A percentile compares a stretch with the other conserved stretches of the same genome.
phyloP scores from a whole-genome alignment of 257 asterid genomes.

The Prunella vulgaris region DNA sequence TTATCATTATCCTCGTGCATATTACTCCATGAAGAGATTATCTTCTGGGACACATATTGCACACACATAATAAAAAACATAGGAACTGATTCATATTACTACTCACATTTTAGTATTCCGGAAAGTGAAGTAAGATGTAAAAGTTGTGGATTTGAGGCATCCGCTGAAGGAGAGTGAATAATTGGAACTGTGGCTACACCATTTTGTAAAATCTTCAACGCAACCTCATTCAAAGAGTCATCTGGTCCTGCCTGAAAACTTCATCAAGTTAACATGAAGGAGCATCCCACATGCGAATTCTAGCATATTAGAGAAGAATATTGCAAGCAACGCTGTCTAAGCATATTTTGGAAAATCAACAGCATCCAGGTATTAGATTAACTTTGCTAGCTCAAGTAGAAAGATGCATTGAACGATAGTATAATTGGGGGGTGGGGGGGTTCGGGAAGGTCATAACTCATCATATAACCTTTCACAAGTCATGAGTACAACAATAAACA shows the following conservation, averaged over 20 bases:
- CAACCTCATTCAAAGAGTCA: constrained; percentile 70
- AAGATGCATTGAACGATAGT: background rate
- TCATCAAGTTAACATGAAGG: constrained; percentile 23
- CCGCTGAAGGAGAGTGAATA: constrained; percentile 63
- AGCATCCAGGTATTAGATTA: background rate
- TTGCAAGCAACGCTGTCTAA: background rate
- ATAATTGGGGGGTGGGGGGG: too few relatives aligned
- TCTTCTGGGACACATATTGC: background rate
- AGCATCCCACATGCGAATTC: background rate
- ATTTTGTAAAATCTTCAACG: constrained; percentile 71
- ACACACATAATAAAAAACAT: background rate
- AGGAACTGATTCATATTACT: constrained; percentile 13
- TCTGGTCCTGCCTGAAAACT: constrained; percentile 79
- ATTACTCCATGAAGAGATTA: background rate
- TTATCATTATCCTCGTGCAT: background rate
- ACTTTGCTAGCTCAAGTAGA: background rate
- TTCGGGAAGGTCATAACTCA: background rate
- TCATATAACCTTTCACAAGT: background rate
- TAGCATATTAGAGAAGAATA: background rate
- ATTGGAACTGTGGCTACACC: constrained; percentile 86
- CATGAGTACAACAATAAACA: constrained; percentile 1
- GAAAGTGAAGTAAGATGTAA: constrained; percentile 92
- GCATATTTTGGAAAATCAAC: constrained; percentile 6
- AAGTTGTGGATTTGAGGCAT: constrained; percentile 69
- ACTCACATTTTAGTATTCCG: constrained; percentile 73